These are phyloP conservation scores for Spirogloea muscicola DNA, from an alignment of 139 green algal genomes.

Conservation along the genomic window DNA sequence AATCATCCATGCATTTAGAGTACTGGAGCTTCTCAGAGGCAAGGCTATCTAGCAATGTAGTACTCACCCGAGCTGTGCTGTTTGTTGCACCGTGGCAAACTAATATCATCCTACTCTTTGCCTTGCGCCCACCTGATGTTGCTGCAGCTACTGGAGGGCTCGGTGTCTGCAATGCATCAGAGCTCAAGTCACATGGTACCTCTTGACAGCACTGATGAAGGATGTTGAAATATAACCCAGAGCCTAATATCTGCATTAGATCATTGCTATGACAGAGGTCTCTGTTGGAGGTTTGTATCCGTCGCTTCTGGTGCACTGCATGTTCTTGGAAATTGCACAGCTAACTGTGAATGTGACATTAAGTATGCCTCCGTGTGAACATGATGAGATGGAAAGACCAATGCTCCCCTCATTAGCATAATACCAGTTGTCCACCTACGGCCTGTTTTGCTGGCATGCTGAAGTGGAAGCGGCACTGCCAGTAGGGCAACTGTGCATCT, in stretches of 20 bases:
- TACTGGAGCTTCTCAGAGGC: too few species aligned
- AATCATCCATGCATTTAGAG: too few species aligned
- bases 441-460: background rate
- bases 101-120: conserved; percentile 9
- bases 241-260: background rate
- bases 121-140: conserved; percentile 19
- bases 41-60: too few species aligned
- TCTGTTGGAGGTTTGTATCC: background rate
- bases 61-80: conserved; percentile 19
- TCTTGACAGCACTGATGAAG: background rate
- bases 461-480: background rate
- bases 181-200: background rate
- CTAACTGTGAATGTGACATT: background rate
- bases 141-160: conserved; percentile 13
- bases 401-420: too few species aligned
- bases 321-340: background rate
- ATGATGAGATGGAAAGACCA: background rate
- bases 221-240: background rate
- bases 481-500: background rate
- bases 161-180: too few species aligned
- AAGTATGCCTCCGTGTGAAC: too few species aligned
- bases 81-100: conserved; percentile 41
- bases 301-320: background rate
- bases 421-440: too few species aligned
- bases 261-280: background rate